Evolutionary conservation across 257 asterid genomes (phyloP), one percentile per base, ranked within the genome.

Genomic region (Solanum dulcamara): DNA sequence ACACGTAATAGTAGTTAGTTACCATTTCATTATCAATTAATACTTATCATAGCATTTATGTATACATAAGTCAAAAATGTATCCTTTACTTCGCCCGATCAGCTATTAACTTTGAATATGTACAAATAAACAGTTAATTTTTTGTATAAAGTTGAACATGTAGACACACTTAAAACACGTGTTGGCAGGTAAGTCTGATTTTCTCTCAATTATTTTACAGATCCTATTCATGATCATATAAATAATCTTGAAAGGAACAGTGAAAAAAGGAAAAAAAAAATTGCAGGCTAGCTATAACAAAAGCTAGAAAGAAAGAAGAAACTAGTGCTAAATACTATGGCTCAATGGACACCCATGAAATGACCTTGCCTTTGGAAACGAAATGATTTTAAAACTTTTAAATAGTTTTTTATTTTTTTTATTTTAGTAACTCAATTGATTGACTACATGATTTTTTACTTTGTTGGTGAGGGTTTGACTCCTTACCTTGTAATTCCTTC

Each of bases 291-390:
- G 24, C 2, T 40, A 37, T 74, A n/a, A 74, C 57, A 84, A 40
- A 48, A 17, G 22, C 18, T 17, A 7, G 42, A 53, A 81, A 77
- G 24, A 60, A 30, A 62, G 32, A 30, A 26, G 37, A 13, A 4
- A 33, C 10, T 68, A 84, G 46, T 80, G 70, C 79, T 10, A 40
- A 22, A 32, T 35, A 14, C 60, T 15, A 66, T 80, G 74, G 84
- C 38, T 71, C 88, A 46, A 74, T 89, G 93, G 92, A 87, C 92
- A 89, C 95, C 92, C 91, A 92, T 90, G 96, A 92, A 87, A 88
- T 90, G 91, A 88, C 92, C 80, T 79, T 60, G 62, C 67, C 66
- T 50, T 14, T 48, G 71, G 14, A 85, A 26, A 81, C 53, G n/a
- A 87, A 51, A 51, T 14, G 1, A 50, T 50, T 62, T 5, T 12